phyloP scores from a whole-genome alignment of 176 grass and related monocot species.

The Avena atlantica region DNA sequence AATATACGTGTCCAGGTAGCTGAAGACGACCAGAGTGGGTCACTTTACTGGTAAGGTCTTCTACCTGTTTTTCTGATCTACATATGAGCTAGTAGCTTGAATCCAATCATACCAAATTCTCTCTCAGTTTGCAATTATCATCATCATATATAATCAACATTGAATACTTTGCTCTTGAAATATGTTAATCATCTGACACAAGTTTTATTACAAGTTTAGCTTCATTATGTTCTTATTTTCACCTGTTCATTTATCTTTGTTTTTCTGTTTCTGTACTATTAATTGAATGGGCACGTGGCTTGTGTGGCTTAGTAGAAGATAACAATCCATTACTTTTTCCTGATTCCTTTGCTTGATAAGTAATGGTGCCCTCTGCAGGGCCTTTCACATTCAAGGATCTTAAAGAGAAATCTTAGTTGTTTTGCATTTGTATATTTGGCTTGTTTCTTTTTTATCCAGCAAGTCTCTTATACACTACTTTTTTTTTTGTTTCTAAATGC shows the following conservation, averaged over 20 bases:
- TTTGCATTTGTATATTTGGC: not conserved
- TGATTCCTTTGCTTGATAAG: not conserved
- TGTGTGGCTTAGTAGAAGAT: no score
- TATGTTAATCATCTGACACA: not conserved
- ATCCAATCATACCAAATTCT: conserved; percentile 5
- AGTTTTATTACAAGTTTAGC: conserved; percentile 6
- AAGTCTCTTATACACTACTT: not conserved
- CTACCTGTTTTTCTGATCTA: conserved; percentile 26
- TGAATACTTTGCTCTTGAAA: conserved; percentile 8
- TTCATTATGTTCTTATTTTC: conserved; percentile 23
- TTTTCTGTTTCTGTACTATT: not conserved
- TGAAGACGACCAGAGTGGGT: conserved; percentile 61
- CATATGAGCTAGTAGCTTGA: conserved; percentile 37
- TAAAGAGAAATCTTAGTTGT: conserved; percentile 28
- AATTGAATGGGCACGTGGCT: not conserved
- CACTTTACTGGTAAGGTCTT: conserved; percentile 75
- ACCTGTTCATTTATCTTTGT: not conserved
- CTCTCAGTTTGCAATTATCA: not conserved
- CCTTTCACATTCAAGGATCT: conserved; percentile 29
- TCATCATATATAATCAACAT: not conserved
- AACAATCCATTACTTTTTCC: not conserved
- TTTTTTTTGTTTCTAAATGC: conserved; percentile 19
- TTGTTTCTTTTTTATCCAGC: conserved; percentile 23
- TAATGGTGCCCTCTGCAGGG: not conserved
- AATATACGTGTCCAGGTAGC: conserved; percentile 68